Percentiles rank a stretch among this genome's conserved stretches.
phyloP scores from a whole-genome alignment of 352 stramenopile genomes.

The Thraustochytrium sp. region DNA sequence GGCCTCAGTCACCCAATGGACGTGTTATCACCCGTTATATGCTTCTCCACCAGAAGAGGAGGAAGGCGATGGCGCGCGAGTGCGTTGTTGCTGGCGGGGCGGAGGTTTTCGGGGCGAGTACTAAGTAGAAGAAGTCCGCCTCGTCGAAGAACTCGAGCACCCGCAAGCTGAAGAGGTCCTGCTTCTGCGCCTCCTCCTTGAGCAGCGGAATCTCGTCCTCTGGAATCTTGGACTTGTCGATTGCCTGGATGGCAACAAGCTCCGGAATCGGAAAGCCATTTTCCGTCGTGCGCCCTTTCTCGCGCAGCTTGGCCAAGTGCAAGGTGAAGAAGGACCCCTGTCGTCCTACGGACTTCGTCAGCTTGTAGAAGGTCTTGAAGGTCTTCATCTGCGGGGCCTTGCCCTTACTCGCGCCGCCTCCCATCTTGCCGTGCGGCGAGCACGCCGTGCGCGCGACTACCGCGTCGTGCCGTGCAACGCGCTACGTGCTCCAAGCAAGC shows the following conservation, averaged over 20 bases:
- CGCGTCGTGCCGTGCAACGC: no score
- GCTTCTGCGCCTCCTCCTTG: slow-evolving; percentile 7
- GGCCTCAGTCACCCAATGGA: no score
- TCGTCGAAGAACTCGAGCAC: slow-evolving; percentile 44
- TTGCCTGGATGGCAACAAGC: slow-evolving; percentile 23
- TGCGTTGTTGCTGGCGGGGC: no score
- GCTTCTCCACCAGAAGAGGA: no score
- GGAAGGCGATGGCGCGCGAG: no score
- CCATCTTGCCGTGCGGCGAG: background rate
- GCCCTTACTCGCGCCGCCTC: background rate
- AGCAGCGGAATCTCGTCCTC: slow-evolving; percentile 30
- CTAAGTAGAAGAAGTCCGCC: slow-evolving; percentile 71
- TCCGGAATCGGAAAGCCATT: background rate
- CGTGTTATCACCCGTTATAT: no score
- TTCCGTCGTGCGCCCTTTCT: background rate
- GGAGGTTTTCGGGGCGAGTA: no score
- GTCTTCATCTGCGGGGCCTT: background rate
- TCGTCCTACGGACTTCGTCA: background rate
- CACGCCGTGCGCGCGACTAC: no score
- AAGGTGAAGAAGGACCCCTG: slow-evolving; percentile 18
- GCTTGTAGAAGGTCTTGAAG: background rate
- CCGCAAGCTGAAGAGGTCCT: slow-evolving; percentile 24
- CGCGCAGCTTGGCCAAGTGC: background rate
- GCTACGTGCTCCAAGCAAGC: background rate
- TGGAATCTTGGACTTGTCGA: slow-evolving; percentile 38